Conservation (phyloP, 306 rosid genomes). For the Corylus avellana region DNA sequence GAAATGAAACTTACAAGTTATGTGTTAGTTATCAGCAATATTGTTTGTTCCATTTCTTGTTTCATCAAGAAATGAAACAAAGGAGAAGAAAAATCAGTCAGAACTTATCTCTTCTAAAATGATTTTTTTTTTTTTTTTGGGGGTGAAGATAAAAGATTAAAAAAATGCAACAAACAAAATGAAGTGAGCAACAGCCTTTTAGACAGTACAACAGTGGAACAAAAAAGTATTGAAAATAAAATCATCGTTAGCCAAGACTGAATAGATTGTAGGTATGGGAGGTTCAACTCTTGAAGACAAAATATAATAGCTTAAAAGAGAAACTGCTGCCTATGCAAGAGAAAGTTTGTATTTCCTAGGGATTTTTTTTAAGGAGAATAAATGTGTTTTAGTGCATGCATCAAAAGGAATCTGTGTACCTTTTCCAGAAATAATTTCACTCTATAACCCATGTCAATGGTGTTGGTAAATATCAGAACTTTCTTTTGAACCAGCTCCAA, state of each 20-base stretch:
- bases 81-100: neutral
- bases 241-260: neutral
- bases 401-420: constrained; percentile 45
- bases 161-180: neutral
- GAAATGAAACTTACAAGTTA: neutral
- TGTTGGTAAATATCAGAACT: constrained; percentile 81
- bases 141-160: neutral
- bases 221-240: neutral
- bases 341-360: neutral
- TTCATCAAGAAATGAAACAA: neutral
- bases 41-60: neutral
- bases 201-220: neutral
- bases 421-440: constrained; percentile 82
- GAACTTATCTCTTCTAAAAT: neutral
- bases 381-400: neutral
- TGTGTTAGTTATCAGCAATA: neutral
- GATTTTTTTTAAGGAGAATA: neutral
- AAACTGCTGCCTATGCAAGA: neutral
- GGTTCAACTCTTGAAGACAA: neutral
- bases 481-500: constrained; percentile 89
- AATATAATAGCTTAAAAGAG: neutral
- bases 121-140: neutral
- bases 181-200: neutral
- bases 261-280: neutral
- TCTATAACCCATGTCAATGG: constrained; percentile 82